These are phyloP conservation scores for Acanthamoeba comandoni DNA, from an alignment of 208 protist species.

Conservation along the genomic window DNA sequence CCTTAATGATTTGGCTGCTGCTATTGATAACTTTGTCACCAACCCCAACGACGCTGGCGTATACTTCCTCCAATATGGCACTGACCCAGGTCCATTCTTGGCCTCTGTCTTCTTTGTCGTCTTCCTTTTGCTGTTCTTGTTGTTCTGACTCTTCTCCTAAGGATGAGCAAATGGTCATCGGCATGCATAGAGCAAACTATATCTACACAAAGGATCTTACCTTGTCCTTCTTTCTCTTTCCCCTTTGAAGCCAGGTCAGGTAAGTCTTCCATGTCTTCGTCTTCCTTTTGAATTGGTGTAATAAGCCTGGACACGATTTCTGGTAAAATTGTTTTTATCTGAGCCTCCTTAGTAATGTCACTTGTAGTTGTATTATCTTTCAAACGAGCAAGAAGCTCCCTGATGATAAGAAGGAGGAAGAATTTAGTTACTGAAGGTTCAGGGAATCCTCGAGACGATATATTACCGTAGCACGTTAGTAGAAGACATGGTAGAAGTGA, in stretches of 20 bases:
- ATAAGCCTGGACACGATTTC: slow-evolving; percentile 7
- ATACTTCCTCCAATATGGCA: slow-evolving; percentile 30
- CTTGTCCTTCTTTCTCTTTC: slow-evolving; percentile 31
- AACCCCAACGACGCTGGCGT: slow-evolving; percentile 19
- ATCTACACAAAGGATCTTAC: no score
- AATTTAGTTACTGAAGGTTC: no score
- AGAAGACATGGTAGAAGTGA: background rate
- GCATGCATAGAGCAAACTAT: no score
- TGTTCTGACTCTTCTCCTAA: background rate
- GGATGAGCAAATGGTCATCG: no score
- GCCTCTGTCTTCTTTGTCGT: slow-evolving; percentile 27
- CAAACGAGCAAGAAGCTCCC: no score
- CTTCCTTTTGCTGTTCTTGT: slow-evolving; percentile 26
- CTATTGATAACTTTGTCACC: slow-evolving; percentile 67
- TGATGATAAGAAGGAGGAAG: no score
- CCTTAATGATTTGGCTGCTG: slow-evolving; percentile 37
- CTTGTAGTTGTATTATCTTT: background rate
- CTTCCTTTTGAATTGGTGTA: slow-evolving; percentile 3
- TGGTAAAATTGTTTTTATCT: slow-evolving; percentile 31
- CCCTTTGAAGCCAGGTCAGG: slow-evolving; percentile 8
- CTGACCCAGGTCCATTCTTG: slow-evolving; percentile 49
- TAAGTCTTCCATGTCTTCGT: slow-evolving; percentile 59
- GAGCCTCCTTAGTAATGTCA: slow-evolving; percentile 14
- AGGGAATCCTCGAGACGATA: no score
- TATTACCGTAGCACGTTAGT: no score